Evolutionary conservation across 2,329 filamentous ascomycete genomes (phyloP).

Genomic region (Penicillium verrucosum): DNA sequence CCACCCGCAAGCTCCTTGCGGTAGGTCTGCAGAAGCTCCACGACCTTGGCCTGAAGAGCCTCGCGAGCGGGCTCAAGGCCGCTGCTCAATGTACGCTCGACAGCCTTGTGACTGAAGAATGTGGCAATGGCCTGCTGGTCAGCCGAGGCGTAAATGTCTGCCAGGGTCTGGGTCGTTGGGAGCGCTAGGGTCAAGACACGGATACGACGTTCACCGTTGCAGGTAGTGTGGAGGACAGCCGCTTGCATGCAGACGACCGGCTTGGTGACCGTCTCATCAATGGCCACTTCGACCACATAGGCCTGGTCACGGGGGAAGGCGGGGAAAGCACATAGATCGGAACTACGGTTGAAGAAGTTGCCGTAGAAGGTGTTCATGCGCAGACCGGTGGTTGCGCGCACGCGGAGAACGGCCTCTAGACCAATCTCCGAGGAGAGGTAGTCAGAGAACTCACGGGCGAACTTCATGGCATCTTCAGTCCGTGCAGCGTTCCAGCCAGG

Average conservation of each 20-base stretch:
- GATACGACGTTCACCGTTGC: slow-evolving; percentile 93
- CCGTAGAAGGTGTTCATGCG: slow-evolving; percentile 98
- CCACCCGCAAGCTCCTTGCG: slow-evolving; percentile 94
- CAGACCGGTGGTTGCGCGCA: slow-evolving; percentile 88
- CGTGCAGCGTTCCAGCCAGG: slow-evolving; percentile 95
- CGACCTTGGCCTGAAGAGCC: slow-evolving; percentile 83
- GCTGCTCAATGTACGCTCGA: slow-evolving; percentile 80
- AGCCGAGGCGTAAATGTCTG: slow-evolving; percentile 89
- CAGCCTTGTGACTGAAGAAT: slow-evolving; percentile 96
- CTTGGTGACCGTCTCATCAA: slow-evolving; percentile 90
- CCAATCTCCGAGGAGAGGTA: slow-evolving; percentile 96
- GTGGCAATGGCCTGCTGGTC: slow-evolving; percentile 91
- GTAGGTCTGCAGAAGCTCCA: slow-evolving; percentile 91
- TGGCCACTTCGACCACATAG: slow-evolving; percentile 96
- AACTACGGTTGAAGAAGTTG: slow-evolving; percentile 98
- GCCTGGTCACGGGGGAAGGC: slow-evolving; percentile 96
- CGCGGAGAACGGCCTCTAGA: slow-evolving; percentile 89
- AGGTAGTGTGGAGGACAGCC: slow-evolving; percentile 93
- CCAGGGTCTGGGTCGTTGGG: slow-evolving; percentile 85
- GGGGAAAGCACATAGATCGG: slow-evolving; percentile 95
- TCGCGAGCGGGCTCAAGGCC: slow-evolving; percentile 89
- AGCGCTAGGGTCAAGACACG: slow-evolving; percentile 89
- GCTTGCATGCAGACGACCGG: slow-evolving; percentile 90
- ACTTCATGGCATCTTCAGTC: slow-evolving; percentile 94
- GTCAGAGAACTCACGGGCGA: slow-evolving; percentile 93